Evolutionary conservation across 2,329 filamentous ascomycete genomes (phyloP), one percentile per base, ranked within the genome.

Genomic region (Aspergillus fumigatus): DNA sequence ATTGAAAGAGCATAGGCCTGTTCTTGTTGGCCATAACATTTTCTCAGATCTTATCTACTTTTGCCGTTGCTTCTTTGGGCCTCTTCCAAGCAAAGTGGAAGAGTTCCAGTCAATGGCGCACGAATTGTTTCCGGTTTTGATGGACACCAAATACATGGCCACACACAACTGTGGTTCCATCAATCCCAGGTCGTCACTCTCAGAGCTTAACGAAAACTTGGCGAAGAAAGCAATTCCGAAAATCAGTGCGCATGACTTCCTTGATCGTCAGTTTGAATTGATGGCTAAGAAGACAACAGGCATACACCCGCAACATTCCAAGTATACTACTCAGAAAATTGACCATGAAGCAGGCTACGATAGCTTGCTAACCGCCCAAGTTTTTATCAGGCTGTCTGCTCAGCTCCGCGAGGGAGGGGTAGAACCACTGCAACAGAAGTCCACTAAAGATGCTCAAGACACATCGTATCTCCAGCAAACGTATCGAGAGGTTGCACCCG

Each of bases 131-230:
- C 84, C 84, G 0, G 63, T 77, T 4, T 74, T 87, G 17, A 74
- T 87, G 19, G 84, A 87, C 60, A 87, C 84, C 0, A 87, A 87
- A 64, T 87, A 85, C 62, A 75, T 87, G 63, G 82, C 82, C 4
- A 86, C 84, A 1, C 77, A 83, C 62, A 78, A 81, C 47, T 82
- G 78, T 58, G 80, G 60, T 70, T 82, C 69, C 69, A 66, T 82
- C 55, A 82, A 80, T 54, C 77, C 79, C 1, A 74, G 48, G 41
- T 75, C 69, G 38, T 74, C 67, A 21, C 65, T 73, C 50, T 61
- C 59, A 27, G 69, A 69, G 29, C 64, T 71, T 25, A 68, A 64
- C 58, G 60, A 66, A 25, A 65, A 55, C 11, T 56, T 74, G 38
- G 55, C 60, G 6, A 47, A 63, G 21, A 63, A 66, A 6, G 54